Percentiles rank a stretch among this genome's conserved stretches.
Evolutionary conservation across 164 flowering plant species (phyloP).

Genomic region (Magnolia changhungtana): DNA sequence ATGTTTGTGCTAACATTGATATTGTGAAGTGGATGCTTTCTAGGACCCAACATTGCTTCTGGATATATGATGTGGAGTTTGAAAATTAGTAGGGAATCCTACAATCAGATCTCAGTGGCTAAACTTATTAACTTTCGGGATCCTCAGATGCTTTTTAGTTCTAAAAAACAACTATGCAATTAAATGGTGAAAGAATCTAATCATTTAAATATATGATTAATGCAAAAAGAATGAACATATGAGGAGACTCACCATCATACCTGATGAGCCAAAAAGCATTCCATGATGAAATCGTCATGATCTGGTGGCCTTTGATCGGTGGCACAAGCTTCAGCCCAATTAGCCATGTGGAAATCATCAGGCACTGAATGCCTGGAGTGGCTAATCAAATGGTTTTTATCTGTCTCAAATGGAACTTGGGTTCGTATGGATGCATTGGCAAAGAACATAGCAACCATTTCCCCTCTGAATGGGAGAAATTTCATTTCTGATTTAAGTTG

Average conservation of each 20-base stretch:
- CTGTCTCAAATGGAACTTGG: not conserved
- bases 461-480: not conserved
- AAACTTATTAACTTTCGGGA: not conserved
- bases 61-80: not conserved
- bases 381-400: not conserved
- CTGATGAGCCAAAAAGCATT: conserved; percentile 40
- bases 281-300: conserved; percentile 4
- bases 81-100: not conserved
- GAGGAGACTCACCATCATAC: conserved; percentile 71
- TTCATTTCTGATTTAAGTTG: not conserved
- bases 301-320: conserved; percentile 5
- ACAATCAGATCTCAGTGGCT: not conserved
- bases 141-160: not conserved
- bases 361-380: not conserved
- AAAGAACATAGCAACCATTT: not conserved
- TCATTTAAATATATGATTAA: too few species aligned
- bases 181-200: too few species aligned
- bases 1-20: not conserved
- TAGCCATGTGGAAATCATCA: conserved; percentile 1
- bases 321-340: conserved; percentile 7
- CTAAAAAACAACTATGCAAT: too few species aligned
- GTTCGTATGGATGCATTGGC: not conserved
- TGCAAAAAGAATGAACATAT: not conserved
- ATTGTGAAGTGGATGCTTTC: not conserved
- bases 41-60: not conserved